phyloP scores from a whole-genome alignment of 2,329 filamentous ascomycete genomes.

The Aspergillus sp. region DNA sequence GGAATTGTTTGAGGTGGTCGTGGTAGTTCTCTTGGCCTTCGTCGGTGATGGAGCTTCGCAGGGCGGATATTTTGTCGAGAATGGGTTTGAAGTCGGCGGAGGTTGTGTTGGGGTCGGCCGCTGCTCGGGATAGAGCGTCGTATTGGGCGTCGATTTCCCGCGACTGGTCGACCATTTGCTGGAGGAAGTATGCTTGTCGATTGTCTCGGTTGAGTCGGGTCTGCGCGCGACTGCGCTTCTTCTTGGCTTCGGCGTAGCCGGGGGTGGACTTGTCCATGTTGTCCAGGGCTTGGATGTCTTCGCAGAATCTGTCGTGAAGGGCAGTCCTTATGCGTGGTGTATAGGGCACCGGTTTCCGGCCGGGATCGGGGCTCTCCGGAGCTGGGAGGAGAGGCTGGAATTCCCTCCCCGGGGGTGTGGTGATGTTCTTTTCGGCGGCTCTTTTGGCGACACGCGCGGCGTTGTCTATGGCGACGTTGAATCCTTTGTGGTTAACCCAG shows the following conservation, averaged over 20 bases:
- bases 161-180: constrained; percentile 18
- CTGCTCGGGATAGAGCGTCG: constrained; percentile 25
- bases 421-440: constrained; percentile 29
- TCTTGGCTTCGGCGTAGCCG: constrained; percentile 24
- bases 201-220: constrained; percentile 32
- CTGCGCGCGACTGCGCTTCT: constrained; percentile 15
- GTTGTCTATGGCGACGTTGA: constrained; percentile 26
- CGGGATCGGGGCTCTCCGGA: constrained; percentile 22
- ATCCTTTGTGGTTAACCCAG: constrained; percentile 28
- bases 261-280: not conserved
- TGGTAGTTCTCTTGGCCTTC: constrained; percentile 3
- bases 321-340: constrained; percentile 39
- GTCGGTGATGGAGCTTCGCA: constrained; percentile 13
- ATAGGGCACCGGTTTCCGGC: constrained; percentile 22
- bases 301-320: constrained; percentile 36
- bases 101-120: constrained; percentile 26
- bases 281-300: constrained; percentile 15
- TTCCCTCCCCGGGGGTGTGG: constrained; percentile 34
- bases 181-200: constrained; percentile 15
- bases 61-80: constrained; percentile 22
- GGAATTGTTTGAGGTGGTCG: constrained; percentile 32
- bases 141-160: constrained; percentile 33
- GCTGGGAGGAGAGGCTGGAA: constrained; percentile 25
- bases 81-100: constrained; percentile 23
- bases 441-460: constrained; percentile 32